A percentile compares a stretch with the other conserved stretches of the same genome.
phyloP scores from a whole-genome alignment of 2,329 filamentous ascomycete species.

The Paraconiothyrium brasiliense region DNA sequence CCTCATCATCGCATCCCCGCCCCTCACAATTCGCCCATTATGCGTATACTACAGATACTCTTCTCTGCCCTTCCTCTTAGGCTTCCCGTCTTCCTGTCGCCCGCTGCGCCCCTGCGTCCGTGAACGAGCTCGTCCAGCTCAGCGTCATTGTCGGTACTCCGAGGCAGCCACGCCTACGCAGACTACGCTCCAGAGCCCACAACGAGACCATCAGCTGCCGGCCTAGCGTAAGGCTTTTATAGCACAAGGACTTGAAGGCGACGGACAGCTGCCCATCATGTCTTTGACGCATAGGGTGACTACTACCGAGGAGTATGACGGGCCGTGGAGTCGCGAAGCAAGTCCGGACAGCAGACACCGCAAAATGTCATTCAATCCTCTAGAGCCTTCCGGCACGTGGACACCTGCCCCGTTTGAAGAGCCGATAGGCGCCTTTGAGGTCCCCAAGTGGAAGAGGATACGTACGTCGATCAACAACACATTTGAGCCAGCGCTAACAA shows the following conservation, averaged over 20 bases:
- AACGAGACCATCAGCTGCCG: background rate
- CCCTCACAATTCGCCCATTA: conserved; percentile 8
- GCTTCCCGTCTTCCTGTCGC: background rate
- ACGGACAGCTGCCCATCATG: conserved; percentile 37
- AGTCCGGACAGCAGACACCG: conserved; percentile 51
- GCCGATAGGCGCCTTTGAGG: conserved; percentile 62
- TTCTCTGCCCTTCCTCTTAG: background rate
- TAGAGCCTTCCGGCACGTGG: conserved; percentile 60
- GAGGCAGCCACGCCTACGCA: background rate
- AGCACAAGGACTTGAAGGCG: background rate
- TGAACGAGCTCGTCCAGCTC: background rate
- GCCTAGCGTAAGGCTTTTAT: background rate
- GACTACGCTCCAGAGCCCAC: background rate
- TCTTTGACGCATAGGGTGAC: conserved; percentile 52
- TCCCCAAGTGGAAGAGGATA: conserved; percentile 62
- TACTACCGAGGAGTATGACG: conserved; percentile 52
- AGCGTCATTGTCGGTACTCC: conserved; percentile 9
- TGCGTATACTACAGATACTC: background rate
- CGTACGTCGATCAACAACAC: conserved; percentile 41
- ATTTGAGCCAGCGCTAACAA: conserved; percentile 24
- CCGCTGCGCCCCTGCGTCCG: background rate
- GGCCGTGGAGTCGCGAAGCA: conserved; percentile 48
- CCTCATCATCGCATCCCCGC: conserved; percentile 12
- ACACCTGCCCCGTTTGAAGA: conserved; percentile 51
- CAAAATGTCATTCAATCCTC: conserved; percentile 61